Evolutionary conservation across 108 stramenopile genomes (phyloP), one percentile per base, ranked within the genome.

Genomic region (Nitzschia putrida): DNA sequence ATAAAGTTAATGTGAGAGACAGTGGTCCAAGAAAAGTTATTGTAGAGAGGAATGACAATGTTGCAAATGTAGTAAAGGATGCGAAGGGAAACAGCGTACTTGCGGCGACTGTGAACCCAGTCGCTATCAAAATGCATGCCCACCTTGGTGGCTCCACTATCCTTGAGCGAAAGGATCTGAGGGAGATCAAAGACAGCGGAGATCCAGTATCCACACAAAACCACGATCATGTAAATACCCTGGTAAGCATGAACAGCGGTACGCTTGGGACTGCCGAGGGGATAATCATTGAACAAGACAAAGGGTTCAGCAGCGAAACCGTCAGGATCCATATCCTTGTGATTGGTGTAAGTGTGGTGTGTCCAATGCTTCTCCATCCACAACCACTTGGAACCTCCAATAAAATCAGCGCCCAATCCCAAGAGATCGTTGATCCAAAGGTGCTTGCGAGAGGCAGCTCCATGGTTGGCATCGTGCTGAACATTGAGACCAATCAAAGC

Each of bases 391-490:
- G 74, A 80, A 16, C 90, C 90, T 42, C 94, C 94, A 64, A 95
- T 95, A 18, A 95, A 83, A 66, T 95, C 94, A 20, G 90, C 89
- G 42, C 94, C 94, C 18, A 90, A 85, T 42, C 94, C 94, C 11
- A 95, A 69, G 22, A 95, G 49, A 67, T 93, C 82, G 61, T 95
- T 95, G 64, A 93, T 64, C 85, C 85, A 87, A 11, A 85, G 68
- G n/a, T 78, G 80, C 63, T 82, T 89, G 37, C 57, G 26, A 20
- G 90, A 91, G 29, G 86, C 87, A 16, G 95, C 95, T 5, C 97
- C 97, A 51, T 96, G 97, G 77, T 97, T 97, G 75, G 95, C 93
- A 80, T 97, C 97, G 63, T 97, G 97, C 73, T 95, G 94, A 7
- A 96, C 91, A 69, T 97, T 97, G 55, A 97, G 65, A 18, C 94